Evolutionary conservation across 768 basidiomycete species (phyloP), one percentile per base, ranked within the genome.

Genomic region (Sporobolomyces roseus): DNA sequence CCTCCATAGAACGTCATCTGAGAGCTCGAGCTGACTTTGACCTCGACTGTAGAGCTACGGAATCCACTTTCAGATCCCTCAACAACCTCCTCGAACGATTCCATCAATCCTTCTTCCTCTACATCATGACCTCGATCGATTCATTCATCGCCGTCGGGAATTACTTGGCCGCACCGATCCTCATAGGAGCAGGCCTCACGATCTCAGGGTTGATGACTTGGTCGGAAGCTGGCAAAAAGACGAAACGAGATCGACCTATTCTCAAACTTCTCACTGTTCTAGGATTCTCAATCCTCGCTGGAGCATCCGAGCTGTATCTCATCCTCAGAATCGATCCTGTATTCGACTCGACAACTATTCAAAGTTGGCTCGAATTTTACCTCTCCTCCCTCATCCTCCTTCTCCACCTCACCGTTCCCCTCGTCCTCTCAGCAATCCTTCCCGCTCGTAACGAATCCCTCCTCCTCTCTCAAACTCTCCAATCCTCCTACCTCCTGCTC

Each of bases 61-160:
- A 99, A 80, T 92, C 91, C 2, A 86, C 89, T 19, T 82, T 96
- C 36, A 85, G 93, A 65, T 90, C 93, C 19, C 85, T 87, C 77
- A 97, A 96, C 79, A 99, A 99, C 77, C 84, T 98, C 9, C 83
- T 97, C 25, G 96, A 99, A 77, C 86, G 96, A 21, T 85, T 98
- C 27, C 96, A 99, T 78, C 93, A 93, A 2, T 98, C 94, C 0
- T 93, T 94, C 80, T 97, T 98, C 82, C 93, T 98, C 81, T 98
- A 93, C 80, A 82, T 98, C 68, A 80, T 91, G 66, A 84, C 88
- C 19, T 79, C 81, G 45, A 82, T 86, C 1, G 81, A 79, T 8
- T 83, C 82, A 2, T 96, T 94, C 80, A 83, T 91, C 74, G 90
- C 93, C 77, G 91, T 98, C 33, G 93, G 93, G 3, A 85, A 82